Conservation (phyloP, 257 asterid species). For the Anisodus tanguticus region DNA sequence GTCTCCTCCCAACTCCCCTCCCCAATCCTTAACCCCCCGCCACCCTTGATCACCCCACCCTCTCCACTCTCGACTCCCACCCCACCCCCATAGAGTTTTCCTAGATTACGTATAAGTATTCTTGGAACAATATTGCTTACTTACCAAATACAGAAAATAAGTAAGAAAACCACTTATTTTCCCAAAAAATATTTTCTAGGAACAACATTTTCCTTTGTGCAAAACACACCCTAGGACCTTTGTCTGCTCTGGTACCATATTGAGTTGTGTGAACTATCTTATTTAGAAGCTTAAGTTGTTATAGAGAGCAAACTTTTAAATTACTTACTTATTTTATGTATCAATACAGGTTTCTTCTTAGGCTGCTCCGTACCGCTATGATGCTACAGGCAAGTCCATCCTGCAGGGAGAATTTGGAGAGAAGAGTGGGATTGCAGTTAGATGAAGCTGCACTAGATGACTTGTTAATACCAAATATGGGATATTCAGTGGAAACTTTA, state of each 20-base stretch:
- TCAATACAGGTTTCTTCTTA: constrained; percentile 19
- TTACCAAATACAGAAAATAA: background rate
- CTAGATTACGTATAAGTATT: background rate
- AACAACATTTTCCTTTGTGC: background rate
- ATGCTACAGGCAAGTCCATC: constrained; percentile 37
- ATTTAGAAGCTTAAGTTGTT: background rate
- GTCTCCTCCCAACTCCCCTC: background rate
- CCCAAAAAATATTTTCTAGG: no score
- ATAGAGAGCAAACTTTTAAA: background rate
- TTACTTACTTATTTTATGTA: background rate
- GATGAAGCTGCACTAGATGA: constrained; percentile 32
- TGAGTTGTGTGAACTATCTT: background rate
- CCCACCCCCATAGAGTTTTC: background rate
- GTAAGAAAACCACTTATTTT: background rate
- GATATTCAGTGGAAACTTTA: constrained; percentile 33
- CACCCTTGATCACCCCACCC: background rate
- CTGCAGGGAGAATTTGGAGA: constrained; percentile 35
- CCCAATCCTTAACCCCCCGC: background rate
- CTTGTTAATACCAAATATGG: constrained; percentile 30
- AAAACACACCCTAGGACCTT: background rate
- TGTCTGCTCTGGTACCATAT: background rate
- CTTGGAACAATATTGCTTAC: background rate
- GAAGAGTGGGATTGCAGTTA: constrained; percentile 34
- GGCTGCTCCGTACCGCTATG: constrained; percentile 32
- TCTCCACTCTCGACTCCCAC: background rate